Evolutionary conservation across 2,329 filamentous ascomycete species (phyloP).

Genomic region (Lasiodiplodia gonubiensis): DNA sequence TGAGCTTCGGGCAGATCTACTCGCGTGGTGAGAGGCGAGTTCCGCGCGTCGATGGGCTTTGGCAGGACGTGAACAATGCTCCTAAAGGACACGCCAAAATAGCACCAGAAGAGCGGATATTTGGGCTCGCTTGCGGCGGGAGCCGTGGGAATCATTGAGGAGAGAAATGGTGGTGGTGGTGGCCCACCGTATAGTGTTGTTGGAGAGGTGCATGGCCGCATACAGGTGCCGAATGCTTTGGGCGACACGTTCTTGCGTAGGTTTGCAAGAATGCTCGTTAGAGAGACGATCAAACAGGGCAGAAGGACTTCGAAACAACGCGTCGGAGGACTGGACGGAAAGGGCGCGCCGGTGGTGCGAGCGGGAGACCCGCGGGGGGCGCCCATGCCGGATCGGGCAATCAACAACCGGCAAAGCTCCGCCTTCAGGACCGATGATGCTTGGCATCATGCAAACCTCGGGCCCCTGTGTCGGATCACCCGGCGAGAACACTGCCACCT

Average conservation of each 20-base stretch:
- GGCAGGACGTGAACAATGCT: slow-evolving; percentile 19
- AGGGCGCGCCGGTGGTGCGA: not conserved
- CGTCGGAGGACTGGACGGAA: slow-evolving; percentile 1
- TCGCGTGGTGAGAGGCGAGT: slow-evolving; percentile 21
- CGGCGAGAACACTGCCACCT: slow-evolving; percentile 28
- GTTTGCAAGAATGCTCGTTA: not conserved
- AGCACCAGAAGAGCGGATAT: slow-evolving; percentile 10
- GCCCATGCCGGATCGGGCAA: slow-evolving; percentile 1
- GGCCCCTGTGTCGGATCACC: slow-evolving; percentile 27
- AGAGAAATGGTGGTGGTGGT: not conserved
- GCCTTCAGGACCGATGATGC: not conserved
- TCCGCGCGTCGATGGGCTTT: not conserved
- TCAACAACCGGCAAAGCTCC: slow-evolving; percentile 4
- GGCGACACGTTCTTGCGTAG: not conserved
- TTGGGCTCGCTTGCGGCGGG: slow-evolving; percentile 5
- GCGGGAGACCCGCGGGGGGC: not conserved
- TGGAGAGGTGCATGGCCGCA: slow-evolving; percentile 11
- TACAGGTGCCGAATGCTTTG: not conserved
- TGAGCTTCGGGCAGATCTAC: slow-evolving; percentile 6
- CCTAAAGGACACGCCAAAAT: slow-evolving; percentile 2
- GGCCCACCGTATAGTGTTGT: slow-evolving; percentile 19
- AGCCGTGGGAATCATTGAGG: slow-evolving; percentile 3
- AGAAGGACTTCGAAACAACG: slow-evolving; percentile 9
- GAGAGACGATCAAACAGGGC: slow-evolving; percentile 25
- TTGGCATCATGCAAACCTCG: slow-evolving; percentile 20